Base-by-base conservation (phyloP, 306 rosid species). In the Rubus idaeus region DNA sequence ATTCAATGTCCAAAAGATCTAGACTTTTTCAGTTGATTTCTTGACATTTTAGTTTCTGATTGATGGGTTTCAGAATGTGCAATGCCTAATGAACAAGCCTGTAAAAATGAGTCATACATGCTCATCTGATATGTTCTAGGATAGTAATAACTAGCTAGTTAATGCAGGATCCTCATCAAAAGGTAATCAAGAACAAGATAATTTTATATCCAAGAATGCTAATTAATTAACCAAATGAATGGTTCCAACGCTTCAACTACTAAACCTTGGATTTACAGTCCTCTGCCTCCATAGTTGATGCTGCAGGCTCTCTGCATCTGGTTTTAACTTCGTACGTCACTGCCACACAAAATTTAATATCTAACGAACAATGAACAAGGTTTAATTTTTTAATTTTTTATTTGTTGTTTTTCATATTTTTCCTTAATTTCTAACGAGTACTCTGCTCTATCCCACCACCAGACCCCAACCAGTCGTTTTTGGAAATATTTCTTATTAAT, bases 221-320 rank as follows among this genome's bases (percentile, higher is more conserved):
- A 3, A 63, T 14, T 35, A 14, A 16, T 6, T 11, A 63, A 16
- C 21, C 20, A 62, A 63, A 69, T 16, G 1, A 2, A 1, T 46
- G 74, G 10, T 70, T 69, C 23, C 3, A 69, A 69, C 49, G 13
- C 23, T 69, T 47, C 3, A 26, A 14, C 71, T 5, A 41, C 52
- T 20, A 73, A 73, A 73, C 76, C 66, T 6, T 45, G 77, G 17
- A 73, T 40, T 57, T 39, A n/a, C n/a, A 52, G 8, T 18, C 46
- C 47, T 58, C 39, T 56, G 67, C 68, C 77, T 56, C 66, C 42
- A 13, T 41, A 42, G 21, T 42, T 21, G 23, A 12, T 45, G 52
- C 49, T 18, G 16, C 21, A 56, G 11, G 53, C n/a, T 40, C 77
- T 53, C 35, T 58, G 11, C 8, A 3, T 44, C 56, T 74, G 3